Conservation (phyloP, 2,329 filamentous ascomycete species). For the Epicoccum nigrum region DNA sequence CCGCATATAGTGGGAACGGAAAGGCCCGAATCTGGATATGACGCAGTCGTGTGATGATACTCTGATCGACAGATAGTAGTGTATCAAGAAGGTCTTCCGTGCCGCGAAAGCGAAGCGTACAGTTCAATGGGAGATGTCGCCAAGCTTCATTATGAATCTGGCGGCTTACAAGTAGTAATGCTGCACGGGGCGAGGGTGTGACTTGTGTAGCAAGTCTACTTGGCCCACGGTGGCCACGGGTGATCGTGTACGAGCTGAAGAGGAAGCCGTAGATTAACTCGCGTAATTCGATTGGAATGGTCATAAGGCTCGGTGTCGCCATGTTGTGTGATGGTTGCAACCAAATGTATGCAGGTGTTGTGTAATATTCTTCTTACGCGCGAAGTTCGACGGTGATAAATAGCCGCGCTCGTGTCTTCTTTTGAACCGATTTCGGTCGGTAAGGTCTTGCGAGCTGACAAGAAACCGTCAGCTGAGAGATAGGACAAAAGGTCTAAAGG, state of each 20-base stretch:
- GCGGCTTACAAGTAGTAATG: conserved; percentile 40
- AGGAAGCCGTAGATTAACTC: conserved; percentile 44
- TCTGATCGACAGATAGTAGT: conserved; percentile 38
- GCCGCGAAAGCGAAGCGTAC: conserved; percentile 40
- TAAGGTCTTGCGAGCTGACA: background rate
- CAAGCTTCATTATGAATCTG: conserved; percentile 41
- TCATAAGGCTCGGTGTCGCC: conserved; percentile 33
- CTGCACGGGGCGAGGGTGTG: conserved; percentile 31
- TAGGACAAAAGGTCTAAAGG: background rate
- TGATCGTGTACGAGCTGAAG: conserved; percentile 39
- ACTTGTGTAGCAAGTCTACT: background rate
- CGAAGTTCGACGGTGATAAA: background rate
- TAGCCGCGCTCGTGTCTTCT: background rate
- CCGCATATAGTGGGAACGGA: conserved; percentile 41
- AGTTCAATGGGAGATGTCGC: conserved; percentile 41
- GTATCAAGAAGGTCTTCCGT: conserved; percentile 44
- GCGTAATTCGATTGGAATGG: conserved; percentile 41
- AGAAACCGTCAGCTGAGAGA: background rate
- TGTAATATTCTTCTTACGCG: background rate
- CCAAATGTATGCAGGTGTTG: conserved; percentile 8
- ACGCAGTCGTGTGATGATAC: conserved; percentile 40
- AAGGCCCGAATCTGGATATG: conserved; percentile 41
- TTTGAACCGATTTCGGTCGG: too few species aligned
- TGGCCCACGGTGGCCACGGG: conserved; percentile 35
- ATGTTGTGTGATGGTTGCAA: conserved; percentile 1